Conservation (phyloP, 306 rosid genomes). For the Sechiopsis laciniata region DNA sequence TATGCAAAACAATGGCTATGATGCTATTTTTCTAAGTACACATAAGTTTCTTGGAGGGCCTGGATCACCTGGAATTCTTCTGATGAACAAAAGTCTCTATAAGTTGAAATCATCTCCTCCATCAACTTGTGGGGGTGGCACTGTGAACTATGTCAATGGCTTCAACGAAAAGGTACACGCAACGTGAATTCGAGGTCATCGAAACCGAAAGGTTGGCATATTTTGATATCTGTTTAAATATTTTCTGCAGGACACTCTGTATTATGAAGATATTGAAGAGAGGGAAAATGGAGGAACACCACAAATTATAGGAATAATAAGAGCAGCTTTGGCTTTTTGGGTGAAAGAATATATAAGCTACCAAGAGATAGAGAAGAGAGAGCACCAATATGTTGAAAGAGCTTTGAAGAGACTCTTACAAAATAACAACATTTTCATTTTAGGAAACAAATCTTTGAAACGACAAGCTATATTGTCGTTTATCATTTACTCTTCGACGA, state of each 20-base stretch:
- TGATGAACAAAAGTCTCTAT: conserved; percentile 55
- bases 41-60: conserved; percentile 87
- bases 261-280: conserved; percentile 60
- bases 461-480: conserved; percentile 74
- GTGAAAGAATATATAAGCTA: conserved; percentile 62
- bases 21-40: conserved; percentile 61
- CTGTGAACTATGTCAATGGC: conserved; percentile 66
- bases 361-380: conserved; percentile 54
- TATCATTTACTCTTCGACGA: conserved; percentile 47
- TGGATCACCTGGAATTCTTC: conserved; percentile 62
- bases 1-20: conserved; percentile 59
- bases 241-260: conserved; percentile 65
- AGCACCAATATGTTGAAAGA: conserved; percentile 38
- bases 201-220: not conserved
- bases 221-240: not conserved
- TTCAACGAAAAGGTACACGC: conserved; percentile 51
- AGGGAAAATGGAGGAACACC: conserved; percentile 90
- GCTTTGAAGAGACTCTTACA: conserved; percentile 53
- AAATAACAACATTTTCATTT: conserved; percentile 46
- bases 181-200: not conserved
- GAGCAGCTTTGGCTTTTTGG: conserved; percentile 88
- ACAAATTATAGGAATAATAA: conserved; percentile 66
- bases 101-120: conserved; percentile 49
- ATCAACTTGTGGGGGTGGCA: conserved; percentile 86
- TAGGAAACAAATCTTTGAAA: conserved; percentile 50